Base-by-base conservation (phyloP, 1,284 basidiomycete species). In the Heterobasidion irregulare region DNA sequence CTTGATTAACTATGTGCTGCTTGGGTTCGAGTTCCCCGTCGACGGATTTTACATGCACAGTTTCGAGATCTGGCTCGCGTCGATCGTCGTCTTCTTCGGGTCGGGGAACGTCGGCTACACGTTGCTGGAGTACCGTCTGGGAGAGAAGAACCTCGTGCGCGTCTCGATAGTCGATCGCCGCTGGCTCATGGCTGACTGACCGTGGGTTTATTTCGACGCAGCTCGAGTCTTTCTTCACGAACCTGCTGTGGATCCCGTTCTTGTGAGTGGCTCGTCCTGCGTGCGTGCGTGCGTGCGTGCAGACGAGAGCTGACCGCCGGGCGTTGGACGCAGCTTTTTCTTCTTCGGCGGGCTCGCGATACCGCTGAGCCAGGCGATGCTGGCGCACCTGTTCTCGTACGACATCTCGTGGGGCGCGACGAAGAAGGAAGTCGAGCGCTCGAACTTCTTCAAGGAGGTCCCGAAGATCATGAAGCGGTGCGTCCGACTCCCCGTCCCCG, bases 381-480 rank as follows among this genome's bases (percentile, higher is more conserved):
- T 79, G 32, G 72, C 77, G 15, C 80, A 83, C 59, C 58, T 78
- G 57, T 70, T 81, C 62, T 76, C 77, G 41, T 77, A 77, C 72
- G 77, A 82, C 68, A 82, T 82, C 73, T 73, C 72, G 16, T 80
- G 77, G 77, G 68, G 67, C 34, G 72, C 73, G 52, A 75, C 73
- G 32, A 69, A 66, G 61, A 78, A 78, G 65, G 75, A 76, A 53
- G 77, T 79, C 57, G 73, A 78, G 61, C 70, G 73, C 53, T 76
- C 75, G 55, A 82, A 82, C 64, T 82, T 83, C 70, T 83, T 81
- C 73, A 72, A 75, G 63, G 80, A 83, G 65, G 70, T 82, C 13
- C 80, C 80, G 7, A 70, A 74, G 59, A 81, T 81, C 58, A 65
- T 73, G 63, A 76, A 76, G 63, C 67, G 75, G 56, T 61, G 34